A percentile compares a stretch with the other conserved stretches of the same genome.
These are phyloP conservation scores for Suillus bovinus DNA, from an alignment of 768 basidiomycete species.

Conservation along the genomic window DNA sequence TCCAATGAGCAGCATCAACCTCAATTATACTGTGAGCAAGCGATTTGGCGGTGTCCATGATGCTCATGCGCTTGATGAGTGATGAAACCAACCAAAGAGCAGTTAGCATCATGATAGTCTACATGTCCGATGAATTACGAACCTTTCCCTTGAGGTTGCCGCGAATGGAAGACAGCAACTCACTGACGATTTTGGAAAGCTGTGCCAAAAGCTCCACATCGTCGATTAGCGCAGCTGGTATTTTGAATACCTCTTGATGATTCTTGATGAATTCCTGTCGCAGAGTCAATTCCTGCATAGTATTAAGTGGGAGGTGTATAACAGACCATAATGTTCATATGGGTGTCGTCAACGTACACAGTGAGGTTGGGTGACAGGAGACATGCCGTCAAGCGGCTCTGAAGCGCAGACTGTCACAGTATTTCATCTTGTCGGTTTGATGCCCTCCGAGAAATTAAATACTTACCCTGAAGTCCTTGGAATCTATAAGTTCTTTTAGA, in stretches of 20 bases:
- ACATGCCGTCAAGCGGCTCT: constrained; percentile 5
- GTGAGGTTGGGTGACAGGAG: constrained; percentile 9
- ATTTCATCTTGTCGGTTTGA: neutral
- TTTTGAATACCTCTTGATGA: constrained; percentile 7
- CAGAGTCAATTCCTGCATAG: neutral
- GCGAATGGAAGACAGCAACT: neutral
- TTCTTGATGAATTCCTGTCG: constrained; percentile 7
- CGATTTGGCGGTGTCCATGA: constrained; percentile 5
- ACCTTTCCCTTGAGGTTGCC: constrained; percentile 6
- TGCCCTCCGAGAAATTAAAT: neutral
- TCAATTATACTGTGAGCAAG: constrained; percentile 5
- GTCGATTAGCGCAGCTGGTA: neutral
- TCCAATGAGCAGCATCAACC: constrained; percentile 11
- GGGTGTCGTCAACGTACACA: constrained; percentile 2
- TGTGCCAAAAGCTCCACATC: constrained; percentile 3
- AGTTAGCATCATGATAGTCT: neutral
- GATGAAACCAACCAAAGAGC: neutral
- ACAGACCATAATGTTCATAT: constrained; percentile 6
- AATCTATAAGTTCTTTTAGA: neutral
- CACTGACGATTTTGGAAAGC: constrained; percentile 8
- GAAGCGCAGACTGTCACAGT: neutral
- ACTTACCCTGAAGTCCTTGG: neutral
- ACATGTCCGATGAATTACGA: neutral
- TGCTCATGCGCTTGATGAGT: neutral
- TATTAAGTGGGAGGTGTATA: neutral